A percentile compares a stretch with the other conserved stretches of the same genome.
Evolutionary conservation across 768 basidiomycete genomes (phyloP).

Genomic region (Pisolithus microcarpus): DNA sequence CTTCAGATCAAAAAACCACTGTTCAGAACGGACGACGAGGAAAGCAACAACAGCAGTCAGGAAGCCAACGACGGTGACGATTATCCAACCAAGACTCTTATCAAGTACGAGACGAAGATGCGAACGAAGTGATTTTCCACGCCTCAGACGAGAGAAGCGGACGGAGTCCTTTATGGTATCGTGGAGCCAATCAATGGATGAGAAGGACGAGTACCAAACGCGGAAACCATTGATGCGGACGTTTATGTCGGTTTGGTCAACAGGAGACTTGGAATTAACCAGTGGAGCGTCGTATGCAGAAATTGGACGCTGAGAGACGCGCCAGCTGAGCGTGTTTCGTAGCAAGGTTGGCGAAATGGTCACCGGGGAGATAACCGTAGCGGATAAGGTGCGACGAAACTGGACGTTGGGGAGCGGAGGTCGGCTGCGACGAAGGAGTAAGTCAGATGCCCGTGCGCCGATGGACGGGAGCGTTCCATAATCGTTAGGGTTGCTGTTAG

Average conservation of each 20-base stretch:
- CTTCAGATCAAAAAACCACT: slow-evolving; percentile 87
- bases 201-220: slow-evolving; percentile 80
- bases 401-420: slow-evolving; percentile 32
- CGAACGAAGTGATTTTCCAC: slow-evolving; percentile 62
- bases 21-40: slow-evolving; percentile 77
- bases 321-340: slow-evolving; percentile 31
- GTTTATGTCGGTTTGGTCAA: slow-evolving; percentile 42
- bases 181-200: slow-evolving; percentile 94
- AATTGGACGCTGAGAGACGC: slow-evolving; percentile 50
- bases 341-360: slow-evolving; percentile 28
- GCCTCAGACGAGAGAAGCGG: slow-evolving; percentile 67
- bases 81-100: slow-evolving; percentile 80
- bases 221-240: slow-evolving; percentile 79
- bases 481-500: slow-evolving; percentile 23
- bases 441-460: slow-evolving; percentile 18
- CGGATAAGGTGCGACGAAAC: slow-evolving; percentile 29
- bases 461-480: slow-evolving; percentile 53
- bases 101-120: slow-evolving; percentile 58
- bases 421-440: slow-evolving; percentile 29
- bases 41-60: slow-evolving; percentile 83
- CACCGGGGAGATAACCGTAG: slow-evolving; percentile 28
- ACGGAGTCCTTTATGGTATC: slow-evolving; percentile 92
- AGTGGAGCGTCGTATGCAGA: slow-evolving; percentile 61
- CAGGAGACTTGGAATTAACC: slow-evolving; percentile 25
- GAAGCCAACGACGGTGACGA: slow-evolving; percentile 84